These are phyloP conservation scores for Nicotiana tomentosiformis DNA, from an alignment of 257 asterid species.

Conservation along the genomic window DNA sequence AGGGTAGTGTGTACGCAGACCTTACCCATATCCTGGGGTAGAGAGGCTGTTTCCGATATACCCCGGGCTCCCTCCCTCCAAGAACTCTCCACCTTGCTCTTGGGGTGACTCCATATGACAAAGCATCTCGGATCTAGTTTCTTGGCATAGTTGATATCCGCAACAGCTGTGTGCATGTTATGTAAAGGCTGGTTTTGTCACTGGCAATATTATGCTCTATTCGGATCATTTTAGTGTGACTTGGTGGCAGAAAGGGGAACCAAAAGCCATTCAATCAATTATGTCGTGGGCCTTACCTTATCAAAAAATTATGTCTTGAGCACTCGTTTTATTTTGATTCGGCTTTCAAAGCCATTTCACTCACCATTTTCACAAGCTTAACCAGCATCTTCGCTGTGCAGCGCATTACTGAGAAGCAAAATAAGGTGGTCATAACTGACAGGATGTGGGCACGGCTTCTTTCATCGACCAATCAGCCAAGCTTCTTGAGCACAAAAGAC, in stretches of 20 bases:
- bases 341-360: background rate
- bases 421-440: conserved; percentile 47
- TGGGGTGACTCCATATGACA: background rate
- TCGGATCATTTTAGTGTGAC: background rate
- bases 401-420: conserved; percentile 41
- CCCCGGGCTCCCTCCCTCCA: too few species aligned
- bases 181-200: background rate
- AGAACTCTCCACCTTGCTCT: too few species aligned
- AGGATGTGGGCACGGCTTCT: conserved; percentile 56
- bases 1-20: too few species aligned
- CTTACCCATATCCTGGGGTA: too few species aligned
- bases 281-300: background rate
- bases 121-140: background rate
- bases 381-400: conserved; percentile 12
- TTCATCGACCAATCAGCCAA: conserved; percentile 55
- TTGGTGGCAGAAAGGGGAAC: background rate
- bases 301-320: background rate
- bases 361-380: conserved; percentile 2
- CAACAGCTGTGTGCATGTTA: background rate
- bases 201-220: background rate
- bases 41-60: too few species aligned
- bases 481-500: conserved; percentile 28
- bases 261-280: background rate
- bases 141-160: background rate
- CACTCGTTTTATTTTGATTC: background rate